These are phyloP conservation scores for Chiua virens DNA, from an alignment of 768 basidiomycete species.

Conservation along the genomic window DNA sequence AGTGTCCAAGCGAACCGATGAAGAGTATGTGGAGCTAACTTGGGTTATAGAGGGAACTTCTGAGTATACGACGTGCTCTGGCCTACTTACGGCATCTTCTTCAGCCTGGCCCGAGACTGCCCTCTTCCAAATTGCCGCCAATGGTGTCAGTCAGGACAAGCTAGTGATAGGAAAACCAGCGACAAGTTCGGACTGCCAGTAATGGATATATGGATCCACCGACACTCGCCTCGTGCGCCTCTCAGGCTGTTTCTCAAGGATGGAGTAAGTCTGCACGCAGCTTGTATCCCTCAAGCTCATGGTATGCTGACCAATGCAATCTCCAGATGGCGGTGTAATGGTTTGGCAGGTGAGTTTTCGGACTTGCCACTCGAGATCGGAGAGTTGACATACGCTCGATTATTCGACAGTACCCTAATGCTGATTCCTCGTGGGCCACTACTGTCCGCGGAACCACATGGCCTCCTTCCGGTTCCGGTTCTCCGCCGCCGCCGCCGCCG, in stretches of 20 bases:
- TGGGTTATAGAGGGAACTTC: conserved; percentile 32
- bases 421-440: too few species aligned
- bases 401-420: too few species aligned
- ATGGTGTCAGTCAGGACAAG: conserved; percentile 59
- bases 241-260: conserved; percentile 56
- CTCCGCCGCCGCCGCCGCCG: too few species aligned
- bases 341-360: conserved; percentile 37
- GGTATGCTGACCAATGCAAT: neutral
- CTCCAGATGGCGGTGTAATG: conserved; percentile 38
- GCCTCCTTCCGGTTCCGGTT: too few species aligned
- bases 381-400: too few species aligned
- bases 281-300: neutral
- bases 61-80: conserved; percentile 40
- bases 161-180: conserved; percentile 79
- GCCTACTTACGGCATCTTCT: conserved; percentile 41
- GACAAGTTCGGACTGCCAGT: conserved; percentile 43
- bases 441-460: too few species aligned
- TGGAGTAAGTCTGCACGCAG: conserved; percentile 53
- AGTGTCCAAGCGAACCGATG: neutral
- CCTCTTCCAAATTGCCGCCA: conserved; percentile 49
- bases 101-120: conserved; percentile 42
- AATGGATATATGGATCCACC: conserved; percentile 58
- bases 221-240: conserved; percentile 60
- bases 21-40: neutral
- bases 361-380: neutral